Conservation (phyloP, 768 basidiomycete species). For the Hortiboletus flavorubellus region DNA sequence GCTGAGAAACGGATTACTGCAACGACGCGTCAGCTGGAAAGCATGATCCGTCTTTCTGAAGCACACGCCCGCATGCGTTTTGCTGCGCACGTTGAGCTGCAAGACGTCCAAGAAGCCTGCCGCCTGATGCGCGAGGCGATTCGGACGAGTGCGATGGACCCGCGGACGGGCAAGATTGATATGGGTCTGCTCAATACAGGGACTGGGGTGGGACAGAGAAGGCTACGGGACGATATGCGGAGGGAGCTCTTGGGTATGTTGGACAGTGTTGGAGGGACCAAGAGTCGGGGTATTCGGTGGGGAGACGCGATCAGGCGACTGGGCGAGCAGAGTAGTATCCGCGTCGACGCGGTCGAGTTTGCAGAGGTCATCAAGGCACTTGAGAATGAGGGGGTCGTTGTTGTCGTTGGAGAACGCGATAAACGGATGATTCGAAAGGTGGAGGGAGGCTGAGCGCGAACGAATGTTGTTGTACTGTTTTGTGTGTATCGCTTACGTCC, state of each 20-base stretch:
- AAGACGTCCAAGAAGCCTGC: slow-evolving; percentile 87
- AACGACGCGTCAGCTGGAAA: slow-evolving; percentile 95
- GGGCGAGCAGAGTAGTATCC: slow-evolving; percentile 80
- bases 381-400: slow-evolving; percentile 84
- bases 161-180: slow-evolving; percentile 95
- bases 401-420: slow-evolving; percentile 85
- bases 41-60: slow-evolving; percentile 94
- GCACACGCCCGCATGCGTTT: slow-evolving; percentile 97
- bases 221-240: slow-evolving; percentile 86
- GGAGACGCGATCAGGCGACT: slow-evolving; percentile 74
- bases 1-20: slow-evolving; percentile 96
- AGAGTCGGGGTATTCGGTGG: slow-evolving; percentile 71
- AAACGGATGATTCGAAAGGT: slow-evolving; percentile 74
- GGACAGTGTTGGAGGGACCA: slow-evolving; percentile 45
- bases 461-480: not conserved
- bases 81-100: slow-evolving; percentile 77
- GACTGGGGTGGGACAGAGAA: slow-evolving; percentile 81
- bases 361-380: slow-evolving; percentile 69
- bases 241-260: slow-evolving; percentile 71
- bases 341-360: slow-evolving; percentile 79
- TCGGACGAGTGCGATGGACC: slow-evolving; percentile 92
- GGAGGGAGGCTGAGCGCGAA: slow-evolving; percentile 36
- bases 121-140: slow-evolving; percentile 97
- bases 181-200: slow-evolving; percentile 95
- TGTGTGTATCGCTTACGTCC: slow-evolving; percentile 1